These are phyloP conservation scores for Tillandsia leiboldiana DNA, from an alignment of 176 grass and related monocot species.

Conservation along the genomic window DNA sequence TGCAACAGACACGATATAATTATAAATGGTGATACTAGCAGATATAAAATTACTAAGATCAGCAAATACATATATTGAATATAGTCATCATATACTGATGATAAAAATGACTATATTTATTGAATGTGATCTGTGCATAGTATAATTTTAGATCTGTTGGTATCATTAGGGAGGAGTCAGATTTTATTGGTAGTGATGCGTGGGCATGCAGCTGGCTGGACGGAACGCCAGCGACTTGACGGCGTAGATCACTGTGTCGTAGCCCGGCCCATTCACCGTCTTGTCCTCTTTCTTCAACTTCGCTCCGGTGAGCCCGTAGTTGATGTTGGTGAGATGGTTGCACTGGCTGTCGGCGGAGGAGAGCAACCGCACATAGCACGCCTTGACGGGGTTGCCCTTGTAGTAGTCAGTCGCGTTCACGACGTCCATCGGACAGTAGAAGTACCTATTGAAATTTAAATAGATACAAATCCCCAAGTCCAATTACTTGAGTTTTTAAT, in stretches of 20 bases:
- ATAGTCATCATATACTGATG: too few species aligned
- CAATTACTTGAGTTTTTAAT: too few species aligned
- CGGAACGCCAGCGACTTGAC: slow-evolving; percentile 50
- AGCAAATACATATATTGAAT: too few species aligned
- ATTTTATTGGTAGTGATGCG: slow-evolving; percentile 1
- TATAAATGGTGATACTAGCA: too few species aligned
- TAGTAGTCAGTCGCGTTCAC: slow-evolving; percentile 4
- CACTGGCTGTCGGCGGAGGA: slow-evolving; percentile 44
- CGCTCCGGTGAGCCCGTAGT: slow-evolving; percentile 39
- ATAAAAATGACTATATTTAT: too few species aligned
- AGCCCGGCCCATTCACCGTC: slow-evolving; percentile 1
- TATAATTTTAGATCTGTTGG: too few species aligned
- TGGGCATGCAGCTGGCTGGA: slow-evolving; percentile 29
- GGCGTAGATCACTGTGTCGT: slow-evolving; percentile 27
- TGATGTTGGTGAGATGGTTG: slow-evolving; percentile 46
- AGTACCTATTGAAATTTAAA: slow-evolving; percentile 31
- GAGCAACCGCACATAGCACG: slow-evolving; percentile 63
- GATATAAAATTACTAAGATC: too few species aligned
- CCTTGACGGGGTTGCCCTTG: slow-evolving; percentile 16
- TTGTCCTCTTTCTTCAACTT: slow-evolving; percentile 41
- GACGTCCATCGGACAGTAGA: slow-evolving; percentile 33
- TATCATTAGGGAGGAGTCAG: too few species aligned
- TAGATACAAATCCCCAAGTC: too few species aligned
- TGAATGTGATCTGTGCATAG: too few species aligned
- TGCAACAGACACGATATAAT: too few species aligned